Evolutionary conservation across 2,329 filamentous ascomycete genomes (phyloP).

Genomic region (Sporothrix euskadiensis): DNA sequence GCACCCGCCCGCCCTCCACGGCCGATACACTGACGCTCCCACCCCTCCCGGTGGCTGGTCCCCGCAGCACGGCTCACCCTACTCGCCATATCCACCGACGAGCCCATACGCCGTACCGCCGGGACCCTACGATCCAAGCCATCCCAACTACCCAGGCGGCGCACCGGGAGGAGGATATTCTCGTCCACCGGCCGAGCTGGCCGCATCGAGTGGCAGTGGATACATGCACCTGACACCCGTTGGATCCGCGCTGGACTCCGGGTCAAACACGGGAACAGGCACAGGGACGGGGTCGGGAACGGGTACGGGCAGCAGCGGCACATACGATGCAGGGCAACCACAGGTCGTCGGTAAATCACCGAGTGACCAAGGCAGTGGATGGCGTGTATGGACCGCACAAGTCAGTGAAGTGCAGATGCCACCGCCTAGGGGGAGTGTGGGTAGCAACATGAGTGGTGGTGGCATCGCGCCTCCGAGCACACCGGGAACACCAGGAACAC

Average conservation of each 20-base stretch:
- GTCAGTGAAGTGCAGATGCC: conserved; percentile 39
- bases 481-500: neutral
- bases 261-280: conserved; percentile 18
- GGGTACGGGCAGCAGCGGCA: conserved; percentile 24
- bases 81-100: conserved; percentile 8
- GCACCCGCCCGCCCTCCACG: conserved; percentile 19
- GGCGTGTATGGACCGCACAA: conserved; percentile 40
- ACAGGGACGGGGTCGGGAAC: conserved; percentile 19
- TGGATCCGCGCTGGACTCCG: conserved; percentile 2
- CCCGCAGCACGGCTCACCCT: conserved; percentile 21
- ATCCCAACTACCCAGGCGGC: conserved; percentile 8
- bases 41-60: conserved; percentile 24
- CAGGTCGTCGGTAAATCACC: conserved; percentile 34
- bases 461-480: neutral
- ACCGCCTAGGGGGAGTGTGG: conserved; percentile 21
- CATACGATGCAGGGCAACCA: conserved; percentile 17
- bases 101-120: conserved; percentile 17
- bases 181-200: conserved; percentile 14
- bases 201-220: conserved; percentile 21
- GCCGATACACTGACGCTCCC: conserved; percentile 18
- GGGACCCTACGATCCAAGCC: neutral
- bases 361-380: conserved; percentile 14
- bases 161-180: neutral
- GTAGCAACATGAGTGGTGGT: neutral
- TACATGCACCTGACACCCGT: conserved; percentile 20